These are phyloP conservation scores for Acmispon strigosus DNA, from an alignment of 306 rosid species.

Conservation along the genomic window DNA sequence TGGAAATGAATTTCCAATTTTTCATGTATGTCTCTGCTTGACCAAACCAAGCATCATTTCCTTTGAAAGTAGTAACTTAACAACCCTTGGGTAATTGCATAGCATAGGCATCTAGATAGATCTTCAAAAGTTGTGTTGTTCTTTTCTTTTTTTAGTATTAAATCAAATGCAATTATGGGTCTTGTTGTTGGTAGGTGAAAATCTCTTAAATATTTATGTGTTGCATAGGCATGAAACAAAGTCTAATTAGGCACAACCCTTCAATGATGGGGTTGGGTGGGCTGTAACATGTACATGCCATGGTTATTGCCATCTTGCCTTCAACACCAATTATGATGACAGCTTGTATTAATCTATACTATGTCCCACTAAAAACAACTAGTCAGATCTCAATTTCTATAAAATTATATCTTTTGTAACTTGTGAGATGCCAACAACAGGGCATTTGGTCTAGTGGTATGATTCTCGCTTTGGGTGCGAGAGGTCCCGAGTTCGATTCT, in stretches of 20 bases:
- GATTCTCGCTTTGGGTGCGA: constrained; percentile 35
- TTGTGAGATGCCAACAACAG: background rate
- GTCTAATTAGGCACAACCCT: background rate
- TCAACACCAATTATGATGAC: constrained; percentile 29
- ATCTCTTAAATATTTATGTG: background rate
- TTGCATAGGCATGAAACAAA: background rate
- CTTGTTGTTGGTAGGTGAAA: background rate
- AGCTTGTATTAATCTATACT: constrained; percentile 16
- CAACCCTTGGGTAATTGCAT: background rate
- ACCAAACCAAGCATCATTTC: constrained; percentile 15
- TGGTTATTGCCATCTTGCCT: constrained; percentile 15
- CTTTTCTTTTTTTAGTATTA: background rate
- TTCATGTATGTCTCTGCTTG: background rate
- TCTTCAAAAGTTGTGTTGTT: background rate
- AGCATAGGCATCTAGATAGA: background rate
- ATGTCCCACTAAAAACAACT: constrained; percentile 1
- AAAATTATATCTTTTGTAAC: too few species aligned
- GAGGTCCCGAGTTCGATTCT: constrained; percentile 38
- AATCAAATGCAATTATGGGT: background rate
- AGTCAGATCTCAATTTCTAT: too few species aligned
- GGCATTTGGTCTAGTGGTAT: constrained; percentile 31
- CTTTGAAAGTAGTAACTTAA: background rate
- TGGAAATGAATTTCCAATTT: background rate
- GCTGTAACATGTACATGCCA: constrained; percentile 5
- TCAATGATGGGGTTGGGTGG: constrained; percentile 28